Base-by-base conservation (phyloP, 139 green algal genomes). In the Chlorella vulgaris region DNA sequence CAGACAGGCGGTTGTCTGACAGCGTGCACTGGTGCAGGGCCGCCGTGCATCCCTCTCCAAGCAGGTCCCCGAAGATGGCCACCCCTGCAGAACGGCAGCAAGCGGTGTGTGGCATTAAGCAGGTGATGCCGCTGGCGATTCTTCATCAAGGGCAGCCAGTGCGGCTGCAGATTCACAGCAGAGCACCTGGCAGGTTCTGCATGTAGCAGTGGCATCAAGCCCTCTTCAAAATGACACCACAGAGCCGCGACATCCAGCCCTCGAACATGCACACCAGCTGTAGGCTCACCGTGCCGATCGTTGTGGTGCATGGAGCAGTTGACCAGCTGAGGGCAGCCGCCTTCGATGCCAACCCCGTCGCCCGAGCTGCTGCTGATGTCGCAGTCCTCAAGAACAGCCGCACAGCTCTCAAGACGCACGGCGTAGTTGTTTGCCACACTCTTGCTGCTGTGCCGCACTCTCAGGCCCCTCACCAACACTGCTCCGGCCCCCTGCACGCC, bases 341-440 rank as follows among this genome's bases (percentile, higher is more conserved):
- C 73, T 26, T 79, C 73, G 13, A 79, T 79, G 53, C 73, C 86
- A 0, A 91, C 70, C 3, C 88, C 88, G 22, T 51, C 73, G 4
- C 88, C 88, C 0, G 84, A 87, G 43, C 40, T 28, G 62, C 77
- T 88, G 38, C 40, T 84, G 63, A 91, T 78, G 79, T 86, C 77
- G n/a, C 84, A 90, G 60, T 83, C 70, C 3, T 70, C 18, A 22
- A 91, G 50, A 24, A 62, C 36, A 10, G 53, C 53, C 33, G 42
- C 15, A 35, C 63, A 65, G 47, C 66, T n/a, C 69, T 76, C 40
- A 3, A 91, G 68, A 29, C 76, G 79, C 0, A 92, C 85, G 10
- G 81, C 88, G 33, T 90, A 92, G 78, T 92, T 92, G 81, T 91
- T 91, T 33, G 88, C 88, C 0, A 92, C 77, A 22, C 76, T 87